Evolutionary conservation across 805 yeast genomes (phyloP).

Genomic region (Saccharomycopsis olivae): DNA sequence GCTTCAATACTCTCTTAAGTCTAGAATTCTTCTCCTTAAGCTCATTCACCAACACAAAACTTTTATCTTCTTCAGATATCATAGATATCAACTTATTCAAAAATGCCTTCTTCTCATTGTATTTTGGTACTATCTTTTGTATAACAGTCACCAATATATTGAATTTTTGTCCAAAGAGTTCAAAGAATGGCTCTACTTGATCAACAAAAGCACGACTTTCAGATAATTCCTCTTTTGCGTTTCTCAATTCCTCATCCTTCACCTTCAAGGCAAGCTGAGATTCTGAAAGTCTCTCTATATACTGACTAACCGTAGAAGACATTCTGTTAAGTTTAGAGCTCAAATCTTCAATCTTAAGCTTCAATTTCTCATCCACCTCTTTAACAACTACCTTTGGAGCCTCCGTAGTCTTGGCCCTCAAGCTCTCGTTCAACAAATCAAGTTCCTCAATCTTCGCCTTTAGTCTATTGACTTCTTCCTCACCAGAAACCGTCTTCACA

Average conservation of each 20-base stretch:
- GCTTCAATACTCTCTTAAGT: conserved; percentile 3
- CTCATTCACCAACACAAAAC: conserved; percentile 1
- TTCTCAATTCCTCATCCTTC: neutral
- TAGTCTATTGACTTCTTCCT: neutral
- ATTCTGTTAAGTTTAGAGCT: neutral
- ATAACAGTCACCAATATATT: neutral
- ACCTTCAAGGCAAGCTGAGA: conserved; percentile 3
- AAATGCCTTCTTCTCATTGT: conserved; percentile 2
- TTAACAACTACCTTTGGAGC: neutral
- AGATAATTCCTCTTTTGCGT: neutral
- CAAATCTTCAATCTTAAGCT: neutral
- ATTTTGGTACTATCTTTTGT: conserved; percentile 9
- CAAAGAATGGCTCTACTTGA: neutral
- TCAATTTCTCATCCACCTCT: neutral
- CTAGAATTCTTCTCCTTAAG: conserved; percentile 2
- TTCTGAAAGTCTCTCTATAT: conserved; percentile 7
- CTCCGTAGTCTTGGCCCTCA: neutral
- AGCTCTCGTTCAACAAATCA: neutral
- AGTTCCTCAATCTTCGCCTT: neutral
- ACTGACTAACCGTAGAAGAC: neutral
- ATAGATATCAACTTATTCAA: neutral
- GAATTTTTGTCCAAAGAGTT: neutral
- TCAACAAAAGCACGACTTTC: neutral
- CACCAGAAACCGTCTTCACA: neutral
- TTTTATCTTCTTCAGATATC: conserved; percentile 2